Conservation (phyloP, 257 asterid species). For the Osmanthus fragrans region DNA sequence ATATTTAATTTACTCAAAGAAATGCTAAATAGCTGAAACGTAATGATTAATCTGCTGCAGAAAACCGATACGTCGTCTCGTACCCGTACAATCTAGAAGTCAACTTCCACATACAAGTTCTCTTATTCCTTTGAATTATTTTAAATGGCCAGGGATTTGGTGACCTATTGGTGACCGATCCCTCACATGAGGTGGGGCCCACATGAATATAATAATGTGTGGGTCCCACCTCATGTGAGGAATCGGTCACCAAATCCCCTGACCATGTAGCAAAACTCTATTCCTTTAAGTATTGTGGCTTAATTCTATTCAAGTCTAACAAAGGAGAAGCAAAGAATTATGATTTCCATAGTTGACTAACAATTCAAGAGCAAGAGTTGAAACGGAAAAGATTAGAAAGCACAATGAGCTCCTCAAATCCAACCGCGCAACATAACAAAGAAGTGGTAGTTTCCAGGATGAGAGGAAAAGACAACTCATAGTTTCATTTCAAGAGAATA, state of each 20-base stretch:
- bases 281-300: background rate
- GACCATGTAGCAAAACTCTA: too few species aligned
- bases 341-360: background rate
- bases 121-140: background rate
- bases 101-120: background rate
- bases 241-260: too few species aligned
- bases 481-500: slow-evolving; percentile 6
- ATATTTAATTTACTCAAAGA: too few species aligned
- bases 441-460: background rate
- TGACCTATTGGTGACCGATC: too few species aligned
- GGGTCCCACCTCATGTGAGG: too few species aligned
- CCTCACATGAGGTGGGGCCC: too few species aligned
- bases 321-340: background rate
- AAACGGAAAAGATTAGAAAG: background rate
- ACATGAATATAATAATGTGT: too few species aligned
- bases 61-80: background rate
- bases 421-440: background rate
- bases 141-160: too few species aligned
- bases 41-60: background rate
- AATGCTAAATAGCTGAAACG: too few species aligned
- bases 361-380: background rate
- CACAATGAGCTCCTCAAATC: background rate
- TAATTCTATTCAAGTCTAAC: background rate
- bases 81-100: background rate
- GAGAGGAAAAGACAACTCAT: background rate